A percentile compares a stretch with the other conserved stretches of the same genome.
These are phyloP conservation scores for Colletotrichum lindemuthianum DNA, from an alignment of 2,329 filamentous ascomycete species.

Conservation along the genomic window DNA sequence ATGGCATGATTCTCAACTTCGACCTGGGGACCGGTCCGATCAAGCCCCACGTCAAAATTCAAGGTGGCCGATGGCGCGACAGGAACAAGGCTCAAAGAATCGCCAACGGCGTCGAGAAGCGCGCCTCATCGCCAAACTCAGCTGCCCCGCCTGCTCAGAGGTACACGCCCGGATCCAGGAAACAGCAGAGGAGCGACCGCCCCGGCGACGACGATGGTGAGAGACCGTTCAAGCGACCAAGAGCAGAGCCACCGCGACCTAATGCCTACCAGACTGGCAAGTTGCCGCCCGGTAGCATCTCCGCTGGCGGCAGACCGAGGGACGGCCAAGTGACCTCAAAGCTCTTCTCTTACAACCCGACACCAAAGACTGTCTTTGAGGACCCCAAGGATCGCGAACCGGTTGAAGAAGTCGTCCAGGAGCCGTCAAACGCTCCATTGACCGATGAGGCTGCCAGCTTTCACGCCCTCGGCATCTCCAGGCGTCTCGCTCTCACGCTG, in stretches of 20 bases:
- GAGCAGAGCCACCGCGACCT: conserved; percentile 44
- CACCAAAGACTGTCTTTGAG: conserved; percentile 70
- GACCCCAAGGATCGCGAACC: conserved; percentile 55
- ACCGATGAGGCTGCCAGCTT: conserved; percentile 87
- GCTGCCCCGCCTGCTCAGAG: conserved; percentile 30
- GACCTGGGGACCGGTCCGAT: conserved; percentile 76
- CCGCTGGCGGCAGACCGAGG: conserved; percentile 37
- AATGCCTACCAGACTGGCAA: conserved; percentile 48
- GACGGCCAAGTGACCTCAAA: conserved; percentile 80
- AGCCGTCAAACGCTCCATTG: conserved; percentile 91
- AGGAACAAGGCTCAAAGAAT: conserved; percentile 81
- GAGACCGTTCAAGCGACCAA: conserved; percentile 58
- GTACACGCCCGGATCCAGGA: conserved; percentile 29
- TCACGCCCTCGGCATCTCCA: conserved; percentile 83
- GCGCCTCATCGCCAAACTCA: conserved; percentile 42
- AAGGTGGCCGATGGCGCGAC: conserved; percentile 94
- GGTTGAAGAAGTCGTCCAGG: conserved; percentile 60
- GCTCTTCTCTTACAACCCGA: conserved; percentile 90
- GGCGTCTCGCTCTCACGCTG: conserved; percentile 82
- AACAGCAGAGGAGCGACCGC: conserved; percentile 36
- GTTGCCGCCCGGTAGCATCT: conserved; percentile 48
- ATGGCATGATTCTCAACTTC: conserved; percentile 96
- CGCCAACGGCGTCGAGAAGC: conserved; percentile 46
- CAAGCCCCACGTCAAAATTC: conserved; percentile 73
- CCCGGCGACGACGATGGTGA: conserved; percentile 43